Conservation (phyloP, 2,329 filamentous ascomycete species). For the Rhinocladiella similis region DNA sequence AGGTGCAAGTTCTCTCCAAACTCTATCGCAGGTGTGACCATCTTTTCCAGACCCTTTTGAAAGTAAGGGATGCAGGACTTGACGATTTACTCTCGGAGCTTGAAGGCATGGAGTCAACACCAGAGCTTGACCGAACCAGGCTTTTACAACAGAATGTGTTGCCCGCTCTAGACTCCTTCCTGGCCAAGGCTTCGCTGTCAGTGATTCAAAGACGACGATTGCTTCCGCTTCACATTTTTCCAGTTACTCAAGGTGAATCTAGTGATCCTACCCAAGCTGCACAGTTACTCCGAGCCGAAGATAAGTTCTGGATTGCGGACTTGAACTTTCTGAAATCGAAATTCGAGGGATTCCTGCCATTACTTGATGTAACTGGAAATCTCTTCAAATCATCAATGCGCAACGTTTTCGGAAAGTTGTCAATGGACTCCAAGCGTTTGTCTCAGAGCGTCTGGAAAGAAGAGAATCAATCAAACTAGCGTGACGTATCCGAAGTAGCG, state of each 20-base stretch:
- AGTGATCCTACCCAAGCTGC: slow-evolving; percentile 2
- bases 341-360: slow-evolving; percentile 11
- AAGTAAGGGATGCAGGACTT: slow-evolving; percentile 10
- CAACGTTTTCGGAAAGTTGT: slow-evolving; percentile 9
- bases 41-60: slow-evolving; percentile 8
- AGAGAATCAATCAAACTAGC: slow-evolving; percentile 5
- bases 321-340: slow-evolving; percentile 8
- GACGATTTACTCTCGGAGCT: slow-evolving; percentile 14
- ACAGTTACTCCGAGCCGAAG: slow-evolving; percentile 6
- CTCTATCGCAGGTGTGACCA: slow-evolving; percentile 8
- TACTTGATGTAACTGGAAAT: slow-evolving; percentile 7
- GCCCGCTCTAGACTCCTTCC: slow-evolving; percentile 12
- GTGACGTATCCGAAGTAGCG: slow-evolving; percentile 1
- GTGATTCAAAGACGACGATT: slow-evolving; percentile 5
- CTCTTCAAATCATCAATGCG: slow-evolving; percentile 11
- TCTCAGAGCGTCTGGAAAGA: slow-evolving; percentile 11
- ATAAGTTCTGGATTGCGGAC: slow-evolving; percentile 17
- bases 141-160: slow-evolving; percentile 9
- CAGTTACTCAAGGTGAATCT: slow-evolving; percentile 3
- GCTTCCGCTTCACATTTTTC: slow-evolving; percentile 9
- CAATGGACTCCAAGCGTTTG: slow-evolving; percentile 12
- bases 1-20: slow-evolving; percentile 8
- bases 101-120: slow-evolving; percentile 7
- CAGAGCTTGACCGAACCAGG: slow-evolving; percentile 1
- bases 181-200: slow-evolving; percentile 5